Evolutionary conservation across 495 filamentous ascomycete genomes (phyloP).

Genomic region (Xylaria cubensis): DNA sequence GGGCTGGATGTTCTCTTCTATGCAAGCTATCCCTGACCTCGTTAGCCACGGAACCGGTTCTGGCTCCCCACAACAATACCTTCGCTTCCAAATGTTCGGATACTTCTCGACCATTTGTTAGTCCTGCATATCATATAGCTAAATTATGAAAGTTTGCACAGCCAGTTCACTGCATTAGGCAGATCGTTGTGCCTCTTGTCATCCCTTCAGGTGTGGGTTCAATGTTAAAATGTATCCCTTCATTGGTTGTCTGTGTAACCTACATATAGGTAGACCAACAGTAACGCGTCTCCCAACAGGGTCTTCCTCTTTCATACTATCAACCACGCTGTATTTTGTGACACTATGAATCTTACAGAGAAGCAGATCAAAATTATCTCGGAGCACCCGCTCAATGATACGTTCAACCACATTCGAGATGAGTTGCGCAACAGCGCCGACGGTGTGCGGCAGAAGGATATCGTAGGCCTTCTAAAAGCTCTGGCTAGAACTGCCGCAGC

Average conservation of each 20-base stretch:
- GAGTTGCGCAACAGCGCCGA: constrained; percentile 5
- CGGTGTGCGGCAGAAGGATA: constrained; percentile 6
- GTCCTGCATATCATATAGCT: neutral
- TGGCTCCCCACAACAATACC: neutral
- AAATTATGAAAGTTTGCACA: neutral
- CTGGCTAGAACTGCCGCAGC: neutral
- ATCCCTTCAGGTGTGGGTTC: too few relatives aligned
- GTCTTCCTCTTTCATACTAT: constrained; percentile 3
- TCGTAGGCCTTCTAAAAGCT: neutral
- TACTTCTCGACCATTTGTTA: neutral
- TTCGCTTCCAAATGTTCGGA: neutral
- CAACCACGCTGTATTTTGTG: constrained; percentile 4
- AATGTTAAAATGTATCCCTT: too few relatives aligned
- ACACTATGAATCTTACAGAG: constrained; percentile 8
- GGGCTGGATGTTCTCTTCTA: neutral
- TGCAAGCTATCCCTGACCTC: neutral
- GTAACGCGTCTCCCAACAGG: too few relatives aligned
- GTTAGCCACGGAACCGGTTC: neutral
- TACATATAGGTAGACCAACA: too few relatives aligned
- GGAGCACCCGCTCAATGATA: constrained; percentile 10
- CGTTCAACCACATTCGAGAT: constrained; percentile 1
- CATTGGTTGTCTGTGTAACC: too few relatives aligned
- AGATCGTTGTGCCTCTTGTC: too few relatives aligned
- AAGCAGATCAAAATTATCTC: constrained; percentile 10
- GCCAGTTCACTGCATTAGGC: neutral